Conservation (phyloP, 140 eudicot genomes). For the Cichorium intybus region DNA sequence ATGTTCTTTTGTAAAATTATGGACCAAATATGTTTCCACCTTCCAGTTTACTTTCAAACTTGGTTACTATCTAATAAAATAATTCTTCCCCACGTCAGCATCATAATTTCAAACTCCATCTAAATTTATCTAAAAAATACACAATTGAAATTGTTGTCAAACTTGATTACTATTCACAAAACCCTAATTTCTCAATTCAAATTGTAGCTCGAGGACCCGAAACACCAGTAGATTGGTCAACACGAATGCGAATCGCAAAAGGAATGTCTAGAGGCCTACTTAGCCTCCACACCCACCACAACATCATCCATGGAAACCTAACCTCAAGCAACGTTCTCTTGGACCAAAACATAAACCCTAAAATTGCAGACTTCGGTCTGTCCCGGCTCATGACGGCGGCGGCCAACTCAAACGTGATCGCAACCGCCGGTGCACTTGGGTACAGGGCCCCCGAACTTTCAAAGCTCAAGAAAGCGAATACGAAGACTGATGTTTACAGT, state of each 20-base stretch:
- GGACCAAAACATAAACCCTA: slow-evolving; percentile 30
- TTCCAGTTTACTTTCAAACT: too few species aligned
- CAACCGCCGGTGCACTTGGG: slow-evolving; percentile 59
- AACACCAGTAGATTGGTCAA: slow-evolving; percentile 69
- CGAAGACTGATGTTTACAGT: slow-evolving; percentile 88
- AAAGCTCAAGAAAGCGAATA: slow-evolving; percentile 89
- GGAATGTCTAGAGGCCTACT: slow-evolving; percentile 75
- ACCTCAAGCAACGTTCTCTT: slow-evolving; percentile 39
- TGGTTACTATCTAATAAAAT: not conserved
- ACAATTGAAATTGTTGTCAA: too few species aligned
- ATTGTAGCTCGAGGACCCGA: slow-evolving; percentile 89
- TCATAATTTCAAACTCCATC: too few species aligned
- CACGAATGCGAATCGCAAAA: slow-evolving; percentile 73
- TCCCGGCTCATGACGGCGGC: slow-evolving; percentile 43
- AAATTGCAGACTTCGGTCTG: slow-evolving; percentile 34
- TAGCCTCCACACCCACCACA: slow-evolving; percentile 70
- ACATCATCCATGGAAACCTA: slow-evolving; percentile 41
- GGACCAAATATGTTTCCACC: too few species aligned
- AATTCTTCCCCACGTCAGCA: too few species aligned
- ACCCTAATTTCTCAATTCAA: not conserved
- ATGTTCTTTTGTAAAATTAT: too few species aligned
- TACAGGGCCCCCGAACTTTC: slow-evolving; percentile 96
- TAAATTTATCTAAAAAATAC: too few species aligned
- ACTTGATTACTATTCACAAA: not conserved
- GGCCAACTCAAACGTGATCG: slow-evolving; percentile 41